These are phyloP conservation scores for Prorocentrum cordatum DNA, from an alignment of 169 alveolate genomes.

Conservation along the genomic window DNA sequence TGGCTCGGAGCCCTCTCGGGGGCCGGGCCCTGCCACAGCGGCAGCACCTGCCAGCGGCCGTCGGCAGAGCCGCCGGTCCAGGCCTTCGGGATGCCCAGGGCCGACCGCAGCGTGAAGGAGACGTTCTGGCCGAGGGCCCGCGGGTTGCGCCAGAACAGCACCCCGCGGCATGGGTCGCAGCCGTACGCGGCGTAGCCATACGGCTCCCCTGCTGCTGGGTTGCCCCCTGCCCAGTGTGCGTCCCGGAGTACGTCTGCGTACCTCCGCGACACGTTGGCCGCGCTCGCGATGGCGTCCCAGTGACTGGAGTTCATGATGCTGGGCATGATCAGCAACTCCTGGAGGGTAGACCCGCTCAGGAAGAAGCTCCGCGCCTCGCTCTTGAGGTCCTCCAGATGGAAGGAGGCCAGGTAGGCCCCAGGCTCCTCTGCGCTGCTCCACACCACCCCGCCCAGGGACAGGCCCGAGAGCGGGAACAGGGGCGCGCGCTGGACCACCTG, in stretches of 20 bases:
- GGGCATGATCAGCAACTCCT: slow-evolving; percentile 31
- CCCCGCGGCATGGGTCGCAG: slow-evolving; percentile 17
- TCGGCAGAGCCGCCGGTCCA: too few relatives aligned
- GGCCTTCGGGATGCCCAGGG: slow-evolving; percentile 21
- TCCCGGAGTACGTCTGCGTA: slow-evolving; percentile 11
- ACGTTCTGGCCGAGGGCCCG: not conserved
- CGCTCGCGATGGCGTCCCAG: slow-evolving; percentile 6
- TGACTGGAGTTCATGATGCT: not conserved
- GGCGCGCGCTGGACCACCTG: not conserved
- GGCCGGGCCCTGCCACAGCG: too few relatives aligned
- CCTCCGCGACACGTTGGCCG: not conserved
- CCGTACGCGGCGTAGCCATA: slow-evolving; percentile 20
- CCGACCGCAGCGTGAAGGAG: slow-evolving; percentile 15
- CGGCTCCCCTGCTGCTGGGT: slow-evolving; percentile 33
- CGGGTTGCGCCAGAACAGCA: slow-evolving; percentile 39
- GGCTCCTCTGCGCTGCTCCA: slow-evolving; percentile 57
- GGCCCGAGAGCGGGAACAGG: slow-evolving; percentile 20
- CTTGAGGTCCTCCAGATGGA: slow-evolving; percentile 12
- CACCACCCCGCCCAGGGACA: slow-evolving; percentile 30
- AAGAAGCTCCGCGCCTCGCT: slow-evolving; percentile 21
- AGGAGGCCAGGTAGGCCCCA: slow-evolving; percentile 30
- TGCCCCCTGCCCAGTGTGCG: slow-evolving; percentile 33
- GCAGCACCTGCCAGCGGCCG: too few relatives aligned
- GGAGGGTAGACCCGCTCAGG: not conserved
- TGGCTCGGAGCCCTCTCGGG: too few relatives aligned